phyloP scores from a whole-genome alignment of 2,329 filamentous ascomycete species.

The Boeremia exigua region DNA sequence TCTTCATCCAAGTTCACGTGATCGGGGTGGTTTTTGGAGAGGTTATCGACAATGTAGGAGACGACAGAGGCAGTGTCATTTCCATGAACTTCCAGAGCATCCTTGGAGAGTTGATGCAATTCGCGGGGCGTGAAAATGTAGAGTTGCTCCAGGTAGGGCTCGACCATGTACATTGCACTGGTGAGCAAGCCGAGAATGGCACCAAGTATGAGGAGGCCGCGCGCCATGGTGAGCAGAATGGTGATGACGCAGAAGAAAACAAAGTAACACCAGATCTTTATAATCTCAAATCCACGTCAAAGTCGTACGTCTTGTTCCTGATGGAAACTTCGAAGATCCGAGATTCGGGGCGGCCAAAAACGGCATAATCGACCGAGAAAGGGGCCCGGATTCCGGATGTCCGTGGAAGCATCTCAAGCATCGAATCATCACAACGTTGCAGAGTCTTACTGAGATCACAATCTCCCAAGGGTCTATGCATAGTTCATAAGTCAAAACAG shows the following conservation, averaged over 20 bases:
- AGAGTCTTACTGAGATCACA: too few species aligned
- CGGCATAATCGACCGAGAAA: neutral
- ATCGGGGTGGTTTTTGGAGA: constrained; percentile 51
- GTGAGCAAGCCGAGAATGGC: constrained; percentile 32
- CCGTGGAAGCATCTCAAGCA: neutral
- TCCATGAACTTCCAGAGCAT: constrained; percentile 71
- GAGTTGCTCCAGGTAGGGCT: constrained; percentile 52
- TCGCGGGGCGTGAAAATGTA: constrained; percentile 77
- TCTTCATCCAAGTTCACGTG: constrained; percentile 75
- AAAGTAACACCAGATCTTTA: neutral
- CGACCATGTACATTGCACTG: constrained; percentile 36
- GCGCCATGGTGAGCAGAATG: constrained; percentile 17
- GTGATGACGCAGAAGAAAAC: neutral
- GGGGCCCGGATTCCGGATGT: constrained; percentile 1
- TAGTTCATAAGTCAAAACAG: too few species aligned
- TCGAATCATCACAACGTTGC: too few species aligned
- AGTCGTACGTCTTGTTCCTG: constrained; percentile 2
- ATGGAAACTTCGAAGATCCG: neutral
- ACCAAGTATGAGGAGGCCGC: constrained; percentile 29
- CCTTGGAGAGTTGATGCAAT: constrained; percentile 71
- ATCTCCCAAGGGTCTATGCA: too few species aligned
- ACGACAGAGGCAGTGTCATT: constrained; percentile 76
- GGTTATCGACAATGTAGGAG: constrained; percentile 71
- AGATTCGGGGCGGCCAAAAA: neutral
- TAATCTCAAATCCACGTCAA: neutral